Conservation (phyloP, 306 rosid genomes). For the Heteromeles arbutifolia region DNA sequence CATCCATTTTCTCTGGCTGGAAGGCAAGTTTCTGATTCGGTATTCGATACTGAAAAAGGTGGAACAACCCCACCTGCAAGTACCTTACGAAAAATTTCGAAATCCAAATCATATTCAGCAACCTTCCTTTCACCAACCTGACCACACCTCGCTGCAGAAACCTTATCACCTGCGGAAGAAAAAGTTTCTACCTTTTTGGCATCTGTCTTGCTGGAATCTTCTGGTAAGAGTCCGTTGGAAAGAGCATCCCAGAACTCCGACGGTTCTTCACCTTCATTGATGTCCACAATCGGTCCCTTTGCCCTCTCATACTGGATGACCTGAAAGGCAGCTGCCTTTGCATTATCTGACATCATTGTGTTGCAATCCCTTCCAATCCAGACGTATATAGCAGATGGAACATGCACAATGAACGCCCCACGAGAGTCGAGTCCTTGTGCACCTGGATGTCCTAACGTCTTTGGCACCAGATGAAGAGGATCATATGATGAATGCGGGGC, state of each 20-base stretch:
- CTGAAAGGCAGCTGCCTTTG: slow-evolving; percentile 61
- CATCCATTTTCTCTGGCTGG: slow-evolving; percentile 80
- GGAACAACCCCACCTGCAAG: slow-evolving; percentile 92
- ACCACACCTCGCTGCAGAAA: slow-evolving; percentile 14
- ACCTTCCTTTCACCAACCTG: slow-evolving; percentile 42
- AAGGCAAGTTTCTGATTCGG: slow-evolving; percentile 72
- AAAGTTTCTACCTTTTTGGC: slow-evolving; percentile 17
- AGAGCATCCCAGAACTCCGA: slow-evolving; percentile 71
- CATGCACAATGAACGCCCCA: slow-evolving; percentile 77
- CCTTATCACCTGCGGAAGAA: slow-evolving; percentile 21
- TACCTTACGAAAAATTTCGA: slow-evolving; percentile 71
- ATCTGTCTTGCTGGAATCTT: slow-evolving; percentile 25
- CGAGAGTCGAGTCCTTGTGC: slow-evolving; percentile 78
- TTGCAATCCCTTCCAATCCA: slow-evolving; percentile 68
- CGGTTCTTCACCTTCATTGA: slow-evolving; percentile 73
- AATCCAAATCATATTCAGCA: slow-evolving; percentile 68
- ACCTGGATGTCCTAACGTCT: slow-evolving; percentile 48
- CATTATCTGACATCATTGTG: slow-evolving; percentile 50
- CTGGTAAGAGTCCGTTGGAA: slow-evolving; percentile 30
- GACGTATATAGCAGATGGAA: slow-evolving; percentile 73
- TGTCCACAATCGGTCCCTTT: slow-evolving; percentile 36
- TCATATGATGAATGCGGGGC: slow-evolving; percentile 93
- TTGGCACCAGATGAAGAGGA: slow-evolving; percentile 91
- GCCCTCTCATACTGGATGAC: slow-evolving; percentile 74
- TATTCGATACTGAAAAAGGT: slow-evolving; percentile 50